A percentile compares a stretch with the other conserved stretches of the same genome.
Evolutionary conservation across 2,329 filamentous ascomycete species (phyloP).

Genomic region (Colletotrichum liriopes): DNA sequence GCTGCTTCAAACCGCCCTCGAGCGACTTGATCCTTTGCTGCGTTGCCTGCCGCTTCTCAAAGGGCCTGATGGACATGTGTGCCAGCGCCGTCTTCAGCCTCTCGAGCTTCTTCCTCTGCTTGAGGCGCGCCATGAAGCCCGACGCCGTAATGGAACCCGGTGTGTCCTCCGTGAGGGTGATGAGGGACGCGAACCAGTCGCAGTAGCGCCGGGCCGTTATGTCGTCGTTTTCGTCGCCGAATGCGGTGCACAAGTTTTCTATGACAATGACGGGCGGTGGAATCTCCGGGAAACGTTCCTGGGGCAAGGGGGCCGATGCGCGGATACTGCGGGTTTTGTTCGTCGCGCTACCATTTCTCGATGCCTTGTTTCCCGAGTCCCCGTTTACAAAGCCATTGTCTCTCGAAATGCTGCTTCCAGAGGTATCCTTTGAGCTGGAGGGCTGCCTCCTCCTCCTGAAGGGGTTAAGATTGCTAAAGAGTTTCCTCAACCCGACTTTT

Average conservation of each 20-base stretch:
- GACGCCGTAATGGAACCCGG: not conserved
- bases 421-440: not conserved
- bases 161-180: not conserved
- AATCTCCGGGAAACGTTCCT: not conserved
- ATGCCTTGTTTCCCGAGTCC: not conserved
- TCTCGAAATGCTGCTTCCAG: not conserved
- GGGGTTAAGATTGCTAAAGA: slow-evolving; percentile 9
- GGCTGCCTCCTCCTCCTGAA: not conserved
- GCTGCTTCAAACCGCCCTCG: not conserved
- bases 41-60: not conserved
- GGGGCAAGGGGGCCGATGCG: not conserved
- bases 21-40: not conserved
- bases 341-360: not conserved
- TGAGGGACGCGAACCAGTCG: slow-evolving; percentile 8
- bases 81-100: not conserved
- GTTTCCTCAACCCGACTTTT: not conserved
- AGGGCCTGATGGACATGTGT: slow-evolving; percentile 3
- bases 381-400: not conserved
- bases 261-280: not conserved
- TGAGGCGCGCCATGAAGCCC: not conserved
- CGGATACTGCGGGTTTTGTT: not conserved
- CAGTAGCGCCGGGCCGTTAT: slow-evolving; percentile 10
- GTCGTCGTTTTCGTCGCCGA: slow-evolving; percentile 2
- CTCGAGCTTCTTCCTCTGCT: slow-evolving; percentile 7
- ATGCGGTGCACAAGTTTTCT: not conserved